Conservation (phyloP, 495 filamentous ascomycete genomes). For the Hypoxylon crocopeplum region DNA sequence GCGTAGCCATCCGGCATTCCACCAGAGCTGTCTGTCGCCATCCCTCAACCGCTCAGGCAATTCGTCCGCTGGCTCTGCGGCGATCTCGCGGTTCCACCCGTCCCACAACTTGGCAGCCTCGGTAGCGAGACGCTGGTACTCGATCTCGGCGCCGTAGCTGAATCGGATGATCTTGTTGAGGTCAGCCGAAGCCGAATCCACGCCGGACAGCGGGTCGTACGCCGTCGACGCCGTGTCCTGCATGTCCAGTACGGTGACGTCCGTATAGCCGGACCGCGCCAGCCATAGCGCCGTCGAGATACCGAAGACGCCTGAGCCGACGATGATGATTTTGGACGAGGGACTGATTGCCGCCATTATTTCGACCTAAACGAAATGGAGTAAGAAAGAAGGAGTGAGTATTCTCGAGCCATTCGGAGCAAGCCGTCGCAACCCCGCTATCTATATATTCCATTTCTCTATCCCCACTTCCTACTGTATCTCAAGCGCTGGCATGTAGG, state of each 20-base stretch:
- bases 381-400: neutral
- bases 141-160: slow-evolving; percentile 47
- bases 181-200: slow-evolving; percentile 41
- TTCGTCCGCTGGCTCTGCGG: slow-evolving; percentile 17
- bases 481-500: too few species aligned
- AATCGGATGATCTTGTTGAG: slow-evolving; percentile 55
- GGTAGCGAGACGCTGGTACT: slow-evolving; percentile 53
- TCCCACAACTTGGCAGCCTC: slow-evolving; percentile 49
- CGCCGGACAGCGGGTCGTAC: slow-evolving; percentile 27
- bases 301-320: slow-evolving; percentile 57
- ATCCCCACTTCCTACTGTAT: neutral
- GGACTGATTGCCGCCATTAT: slow-evolving; percentile 12
- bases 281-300: slow-evolving; percentile 51
- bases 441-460: neutral
- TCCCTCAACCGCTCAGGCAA: slow-evolving; percentile 44
- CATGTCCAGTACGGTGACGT: slow-evolving; percentile 53
- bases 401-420: slow-evolving; percentile 3
- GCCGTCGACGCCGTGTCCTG: slow-evolving; percentile 37
- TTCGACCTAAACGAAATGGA: neutral
- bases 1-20: slow-evolving; percentile 44
- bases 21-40: slow-evolving; percentile 39
- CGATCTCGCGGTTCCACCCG: slow-evolving; percentile 50
- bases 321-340: slow-evolving; percentile 46
- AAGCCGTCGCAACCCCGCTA: slow-evolving; percentile 11
- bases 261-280: slow-evolving; percentile 46